Conservation (phyloP, 441 rosid genomes). For the Manihot esculenta region DNA sequence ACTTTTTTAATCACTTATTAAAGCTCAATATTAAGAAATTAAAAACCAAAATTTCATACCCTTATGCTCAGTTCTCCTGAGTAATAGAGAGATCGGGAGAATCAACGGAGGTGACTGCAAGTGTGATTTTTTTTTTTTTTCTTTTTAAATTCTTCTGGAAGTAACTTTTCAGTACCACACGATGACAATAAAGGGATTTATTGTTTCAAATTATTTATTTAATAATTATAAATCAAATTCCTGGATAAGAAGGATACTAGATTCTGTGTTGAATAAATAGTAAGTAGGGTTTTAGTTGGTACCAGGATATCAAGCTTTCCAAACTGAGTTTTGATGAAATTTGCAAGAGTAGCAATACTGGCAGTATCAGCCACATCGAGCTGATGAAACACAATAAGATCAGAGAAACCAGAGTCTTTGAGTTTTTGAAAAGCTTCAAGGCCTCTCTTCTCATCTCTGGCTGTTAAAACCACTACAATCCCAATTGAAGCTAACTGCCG, state of each 20-base stretch:
- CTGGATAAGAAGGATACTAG: too few relatives aligned
- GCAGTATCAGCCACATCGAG: conserved; percentile 19
- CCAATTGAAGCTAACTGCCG: conserved; percentile 37
- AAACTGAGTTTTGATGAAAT: conserved; percentile 18
- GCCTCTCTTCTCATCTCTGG: conserved; percentile 33
- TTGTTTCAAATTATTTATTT: too few relatives aligned
- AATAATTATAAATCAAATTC: too few relatives aligned
- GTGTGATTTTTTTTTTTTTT: too few relatives aligned
- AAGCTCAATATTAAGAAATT: background rate
- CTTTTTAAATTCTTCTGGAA: too few relatives aligned
- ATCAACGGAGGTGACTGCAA: too few relatives aligned
- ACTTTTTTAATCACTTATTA: background rate
- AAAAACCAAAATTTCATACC: background rate
- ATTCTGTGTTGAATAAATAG: too few relatives aligned
- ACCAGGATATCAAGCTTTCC: conserved; percentile 28
- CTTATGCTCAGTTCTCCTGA: too few relatives aligned
- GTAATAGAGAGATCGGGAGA: too few relatives aligned
- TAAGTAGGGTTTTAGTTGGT: too few relatives aligned
- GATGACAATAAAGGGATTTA: too few relatives aligned
- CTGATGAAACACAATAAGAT: conserved; percentile 24
- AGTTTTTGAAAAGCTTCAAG: conserved; percentile 24
- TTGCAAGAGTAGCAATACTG: conserved; percentile 9
- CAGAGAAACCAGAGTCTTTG: conserved; percentile 17
- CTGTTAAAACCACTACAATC: conserved; percentile 33
- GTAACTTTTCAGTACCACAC: too few relatives aligned